A percentile compares a stretch with the other conserved stretches of the same genome.
Conservation (phyloP, 345 rosid genomes). For the Kernera saxatilis region DNA sequence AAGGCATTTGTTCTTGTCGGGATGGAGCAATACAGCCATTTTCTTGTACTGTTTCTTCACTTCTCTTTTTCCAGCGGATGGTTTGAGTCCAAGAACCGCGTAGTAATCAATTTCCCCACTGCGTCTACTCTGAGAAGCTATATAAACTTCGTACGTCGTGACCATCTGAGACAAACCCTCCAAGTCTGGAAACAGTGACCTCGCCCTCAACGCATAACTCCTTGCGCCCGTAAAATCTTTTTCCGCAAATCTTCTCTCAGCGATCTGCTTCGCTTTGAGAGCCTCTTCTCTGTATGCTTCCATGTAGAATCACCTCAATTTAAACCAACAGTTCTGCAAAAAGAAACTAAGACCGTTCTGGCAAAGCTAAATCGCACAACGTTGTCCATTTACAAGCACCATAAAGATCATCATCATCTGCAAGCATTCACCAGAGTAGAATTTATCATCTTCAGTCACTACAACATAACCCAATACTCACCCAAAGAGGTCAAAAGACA, state of each 20-base stretch:
- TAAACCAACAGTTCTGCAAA: conserved; percentile 24
- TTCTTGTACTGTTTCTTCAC: conserved; percentile 89
- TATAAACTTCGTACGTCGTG: conserved; percentile 78
- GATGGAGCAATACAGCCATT: conserved; percentile 92
- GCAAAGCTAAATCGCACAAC: conserved; percentile 33
- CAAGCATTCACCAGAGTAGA: not conserved
- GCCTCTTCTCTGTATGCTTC: conserved; percentile 77
- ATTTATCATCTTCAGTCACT: not conserved
- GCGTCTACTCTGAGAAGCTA: conserved; percentile 62
- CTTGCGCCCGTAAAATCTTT: conserved; percentile 77
- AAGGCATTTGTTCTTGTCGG: conserved; percentile 69
- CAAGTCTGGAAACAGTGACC: conserved; percentile 61
- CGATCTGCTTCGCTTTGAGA: conserved; percentile 69
- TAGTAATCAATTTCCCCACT: conserved; percentile 75
- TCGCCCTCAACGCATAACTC: conserved; percentile 81
- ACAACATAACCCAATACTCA: not conserved
- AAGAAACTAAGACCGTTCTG: conserved; percentile 28
- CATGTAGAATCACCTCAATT: conserved; percentile 42
- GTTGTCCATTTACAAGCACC: conserved; percentile 12
- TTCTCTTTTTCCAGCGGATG: conserved; percentile 76
- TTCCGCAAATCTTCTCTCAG: conserved; percentile 79
- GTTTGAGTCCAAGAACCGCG: conserved; percentile 86
- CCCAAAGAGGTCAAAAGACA: not conserved
- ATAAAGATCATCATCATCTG: conserved; percentile 14
- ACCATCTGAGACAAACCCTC: conserved; percentile 96